Conservation (phyloP, 345 rosid genomes). For the Rhizophora apiculata region DNA sequence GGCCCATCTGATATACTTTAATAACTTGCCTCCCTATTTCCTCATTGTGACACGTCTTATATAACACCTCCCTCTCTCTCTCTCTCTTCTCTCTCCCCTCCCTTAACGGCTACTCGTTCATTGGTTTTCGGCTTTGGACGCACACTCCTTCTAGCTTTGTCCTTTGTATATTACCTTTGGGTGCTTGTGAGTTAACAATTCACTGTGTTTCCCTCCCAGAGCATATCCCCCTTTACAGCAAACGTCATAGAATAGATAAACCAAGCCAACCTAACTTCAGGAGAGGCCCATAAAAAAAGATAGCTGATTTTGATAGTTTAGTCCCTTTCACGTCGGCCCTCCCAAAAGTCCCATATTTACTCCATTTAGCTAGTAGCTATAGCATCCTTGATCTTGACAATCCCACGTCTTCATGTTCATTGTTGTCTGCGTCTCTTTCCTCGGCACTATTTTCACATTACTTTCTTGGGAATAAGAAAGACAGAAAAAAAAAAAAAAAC, state of each 20-base stretch:
- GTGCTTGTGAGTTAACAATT: too few species aligned
- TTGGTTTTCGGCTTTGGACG: background rate
- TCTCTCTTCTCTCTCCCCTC: too few species aligned
- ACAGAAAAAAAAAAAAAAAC: too few species aligned
- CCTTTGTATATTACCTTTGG: too few species aligned
- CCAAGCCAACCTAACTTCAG: too few species aligned
- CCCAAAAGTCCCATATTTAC: slow-evolving; percentile 27
- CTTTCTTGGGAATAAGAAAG: slow-evolving; percentile 4
- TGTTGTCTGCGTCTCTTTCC: slow-evolving; percentile 3
- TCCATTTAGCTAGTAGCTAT: slow-evolving; percentile 23
- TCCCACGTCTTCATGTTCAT: slow-evolving; percentile 1
- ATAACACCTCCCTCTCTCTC: background rate
- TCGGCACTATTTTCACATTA: slow-evolving; percentile 7
- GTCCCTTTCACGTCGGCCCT: slow-evolving; percentile 44
- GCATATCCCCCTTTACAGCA: too few species aligned
- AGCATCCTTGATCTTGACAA: slow-evolving; percentile 26
- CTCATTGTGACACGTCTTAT: background rate
- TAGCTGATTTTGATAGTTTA: slow-evolving; percentile 62
- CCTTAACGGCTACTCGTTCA: background rate
- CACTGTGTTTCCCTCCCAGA: too few species aligned
- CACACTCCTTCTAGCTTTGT: too few species aligned
- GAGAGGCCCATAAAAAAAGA: background rate
- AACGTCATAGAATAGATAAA: too few species aligned
- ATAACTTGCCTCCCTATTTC: background rate
- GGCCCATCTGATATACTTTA: background rate